Evolutionary conservation across 2,329 filamentous ascomycete genomes (phyloP), one percentile per base, ranked within the genome.

Genomic region (Hysterium pulicare): DNA sequence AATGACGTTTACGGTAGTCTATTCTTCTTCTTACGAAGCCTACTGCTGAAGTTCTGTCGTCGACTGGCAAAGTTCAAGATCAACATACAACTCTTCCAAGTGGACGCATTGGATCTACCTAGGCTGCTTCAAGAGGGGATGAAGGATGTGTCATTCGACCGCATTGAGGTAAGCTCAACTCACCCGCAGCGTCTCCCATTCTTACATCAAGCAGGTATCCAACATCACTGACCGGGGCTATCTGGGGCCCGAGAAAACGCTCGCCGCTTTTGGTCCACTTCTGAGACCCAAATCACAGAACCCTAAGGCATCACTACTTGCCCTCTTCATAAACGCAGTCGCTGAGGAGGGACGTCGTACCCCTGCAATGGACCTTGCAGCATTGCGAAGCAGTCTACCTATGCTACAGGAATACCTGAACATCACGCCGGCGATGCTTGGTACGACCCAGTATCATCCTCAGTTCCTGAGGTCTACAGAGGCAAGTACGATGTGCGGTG

Each of bases 101-200:
- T 59, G 1, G 47, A 68, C 36, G 59, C 54, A 3, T 10, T 5
- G 13, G 20, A 47, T 2, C 55, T 70, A 13, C 50, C 55, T 7
- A 33, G 4, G 3, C 40, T 47, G 20, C 7, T 54, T 5, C 21
- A n/a, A n/a, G n/a, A n/a, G n/a, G n/a, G n/a, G n/a, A n/a, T n/a
- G 9, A 22, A 40, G 19, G 23, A 40, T 13, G 19, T 15, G 22
- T 38, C 4, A 19, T 70, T 67, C 46, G 63, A 61, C 42, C 58
- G 69, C 4, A 68, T 73, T 26, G 69, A 72, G 55, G 69, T 71
- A 54, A 35, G 49, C 8, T 26, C n/a, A n/a, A n/a, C n/a, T n/a
- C n/a, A n/a, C n/a, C n/a, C n/a, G n/a, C n/a, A n/a, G n/a, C n/a
- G n/a, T 22, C 15, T 40, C 22, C n/a, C 26, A 10, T 7, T 28